Percentiles rank a stretch among this genome's conserved stretches.
phyloP scores from a whole-genome alignment of 1,284 basidiomycete genomes.

The Apiotrichum laibachii region DNA sequence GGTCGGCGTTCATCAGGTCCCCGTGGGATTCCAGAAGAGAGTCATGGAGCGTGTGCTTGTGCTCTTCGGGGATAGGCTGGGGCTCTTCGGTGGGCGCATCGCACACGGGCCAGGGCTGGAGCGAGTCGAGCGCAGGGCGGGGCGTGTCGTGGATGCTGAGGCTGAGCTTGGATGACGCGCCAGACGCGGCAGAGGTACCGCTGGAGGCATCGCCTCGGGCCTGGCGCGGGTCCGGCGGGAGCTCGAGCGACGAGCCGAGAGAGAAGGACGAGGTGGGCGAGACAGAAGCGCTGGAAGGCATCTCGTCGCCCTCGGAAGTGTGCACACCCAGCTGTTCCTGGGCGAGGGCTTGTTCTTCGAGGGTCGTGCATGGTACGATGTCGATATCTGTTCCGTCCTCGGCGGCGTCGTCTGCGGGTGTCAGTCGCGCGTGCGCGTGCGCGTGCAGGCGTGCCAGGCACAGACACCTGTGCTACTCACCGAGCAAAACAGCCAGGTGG shows the following conservation, averaged over 20 bases:
- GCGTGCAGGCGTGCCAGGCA: too few relatives aligned
- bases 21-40: neutral
- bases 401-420: conserved; percentile 10
- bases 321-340: neutral
- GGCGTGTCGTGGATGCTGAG: conserved; percentile 3
- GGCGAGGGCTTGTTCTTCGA: conserved; percentile 9
- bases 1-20: neutral
- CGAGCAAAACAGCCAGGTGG: conserved; percentile 29
- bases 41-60: neutral
- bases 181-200: too few relatives aligned
- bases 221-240: too few relatives aligned
- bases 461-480: conserved; percentile 6
- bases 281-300: neutral
- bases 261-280: neutral
- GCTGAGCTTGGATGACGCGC: neutral
- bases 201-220: too few relatives aligned
- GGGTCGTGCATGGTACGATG: conserved; percentile 15
- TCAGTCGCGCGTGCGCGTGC: too few relatives aligned
- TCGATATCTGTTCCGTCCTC: conserved; percentile 4
- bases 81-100: too few relatives aligned
- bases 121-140: neutral
- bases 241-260: too few relatives aligned
- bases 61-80: too few relatives aligned
- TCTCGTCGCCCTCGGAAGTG: neutral
- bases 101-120: neutral